phyloP scores from a whole-genome alignment of 805 yeast genomes.

The Candida odintsovae region DNA sequence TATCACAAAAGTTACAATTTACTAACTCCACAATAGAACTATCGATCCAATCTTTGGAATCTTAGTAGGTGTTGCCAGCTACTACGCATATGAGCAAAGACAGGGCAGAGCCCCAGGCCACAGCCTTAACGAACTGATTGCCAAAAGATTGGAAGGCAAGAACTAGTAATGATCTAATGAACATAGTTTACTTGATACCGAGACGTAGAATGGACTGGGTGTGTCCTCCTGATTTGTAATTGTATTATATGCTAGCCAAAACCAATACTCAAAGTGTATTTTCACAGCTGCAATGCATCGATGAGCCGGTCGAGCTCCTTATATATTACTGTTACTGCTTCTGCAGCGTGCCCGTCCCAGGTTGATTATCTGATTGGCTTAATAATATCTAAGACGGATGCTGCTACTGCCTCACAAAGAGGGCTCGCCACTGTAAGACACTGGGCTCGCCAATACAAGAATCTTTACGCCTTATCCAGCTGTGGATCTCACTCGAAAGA shows the following conservation, averaged over 20 bases:
- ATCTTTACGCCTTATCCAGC: background rate
- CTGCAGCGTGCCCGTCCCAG: background rate
- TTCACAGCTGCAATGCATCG: background rate
- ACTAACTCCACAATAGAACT: constrained; percentile 27
- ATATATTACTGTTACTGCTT: no score
- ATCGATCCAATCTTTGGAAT: constrained; percentile 65
- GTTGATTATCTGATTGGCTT: background rate
- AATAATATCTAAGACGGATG: no score
- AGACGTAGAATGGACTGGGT: no score
- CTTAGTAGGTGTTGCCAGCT: constrained; percentile 55
- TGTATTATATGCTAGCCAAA: no score
- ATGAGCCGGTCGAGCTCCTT: no score
- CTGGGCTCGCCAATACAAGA: background rate
- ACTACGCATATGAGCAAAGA: constrained; percentile 56
- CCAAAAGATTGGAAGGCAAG: constrained; percentile 23
- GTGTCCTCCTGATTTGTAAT: no score
- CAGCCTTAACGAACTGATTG: constrained; percentile 45
- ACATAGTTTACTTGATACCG: background rate
- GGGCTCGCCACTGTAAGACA: background rate
- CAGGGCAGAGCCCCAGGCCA: constrained; percentile 56
- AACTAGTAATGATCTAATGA: background rate
- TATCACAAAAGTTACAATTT: background rate
- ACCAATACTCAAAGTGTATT: no score
- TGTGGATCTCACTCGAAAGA: background rate
- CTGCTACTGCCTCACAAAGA: no score